Percentiles rank a stretch among this genome's conserved stretches.
Conservation (phyloP, 140 eudicot species). For the Stevia rebaudiana region DNA sequence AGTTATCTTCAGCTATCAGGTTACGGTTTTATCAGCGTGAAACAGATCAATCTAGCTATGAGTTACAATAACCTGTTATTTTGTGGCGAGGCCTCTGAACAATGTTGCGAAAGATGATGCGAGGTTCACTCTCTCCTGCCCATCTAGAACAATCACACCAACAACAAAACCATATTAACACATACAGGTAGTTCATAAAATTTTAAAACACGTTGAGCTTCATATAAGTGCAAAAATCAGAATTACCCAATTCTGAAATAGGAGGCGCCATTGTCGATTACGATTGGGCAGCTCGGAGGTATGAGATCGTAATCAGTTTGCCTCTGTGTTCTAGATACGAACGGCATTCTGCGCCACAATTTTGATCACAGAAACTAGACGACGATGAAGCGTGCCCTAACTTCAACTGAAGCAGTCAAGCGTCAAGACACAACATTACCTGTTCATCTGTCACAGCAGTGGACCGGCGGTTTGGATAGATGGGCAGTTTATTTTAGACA, state of each 20-base stretch:
- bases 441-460: neutral
- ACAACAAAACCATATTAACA: neutral
- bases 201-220: neutral
- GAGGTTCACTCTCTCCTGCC: conserved; percentile 96
- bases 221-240: neutral
- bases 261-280: conserved; percentile 93
- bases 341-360: conserved; percentile 50
- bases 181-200: neutral
- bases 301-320: conserved; percentile 74
- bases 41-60: neutral
- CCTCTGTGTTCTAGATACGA: conserved; percentile 55
- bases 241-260: conserved; percentile 88
- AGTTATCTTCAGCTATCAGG: too few species aligned
- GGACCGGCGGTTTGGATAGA: conserved; percentile 3
- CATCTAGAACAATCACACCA: conserved; percentile 45
- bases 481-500: too few species aligned
- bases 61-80: conserved; percentile 48
- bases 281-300: conserved; percentile 69
- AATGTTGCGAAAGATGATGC: conserved; percentile 82
- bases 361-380: neutral
- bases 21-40: neutral
- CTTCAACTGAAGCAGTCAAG: conserved; percentile 1
- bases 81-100: conserved; percentile 96
- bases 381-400: conserved; percentile 32
- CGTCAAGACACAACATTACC: neutral